Evolutionary conservation across 2,329 filamentous ascomycete genomes (phyloP), one percentile per base, ranked within the genome.

Genomic region (Catunica adiposa): DNA sequence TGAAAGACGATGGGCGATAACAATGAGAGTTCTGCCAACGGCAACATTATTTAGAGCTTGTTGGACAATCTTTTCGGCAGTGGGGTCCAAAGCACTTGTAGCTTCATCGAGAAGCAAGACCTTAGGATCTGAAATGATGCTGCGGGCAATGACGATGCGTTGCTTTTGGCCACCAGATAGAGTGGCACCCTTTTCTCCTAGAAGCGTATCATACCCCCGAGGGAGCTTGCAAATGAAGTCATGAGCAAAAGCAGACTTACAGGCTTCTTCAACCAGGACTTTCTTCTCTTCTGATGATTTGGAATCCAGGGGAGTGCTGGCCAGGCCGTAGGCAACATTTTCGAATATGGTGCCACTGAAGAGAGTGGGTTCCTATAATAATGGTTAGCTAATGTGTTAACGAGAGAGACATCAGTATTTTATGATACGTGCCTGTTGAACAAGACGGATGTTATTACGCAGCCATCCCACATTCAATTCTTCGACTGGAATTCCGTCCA

Each of bases 91-190:
- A 1, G 82, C 79, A 51, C 76, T 81, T 0, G 83, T 86, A 1
- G 82, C 82, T 64, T 86, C 82, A 60, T 86, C 83, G 9, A 61
- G 31, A 8, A 97, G 83, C 5, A 97, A 71, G 0, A 97, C 76
- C 0, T 86, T 79, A 0, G 89, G 80, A 63, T 96, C 78, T 53
- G 89, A 75, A 4, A 97, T 68, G 42, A 78, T 77, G 1, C 89
- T 86, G 60, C 89, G 76, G 1, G 89, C 89, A 34, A 97, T 73
- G 0, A 86, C 85, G 51, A 96, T 71, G 54, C 87, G 76, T 66
- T 96, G 89, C 58, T 76, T 82, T 67, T 97, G 88, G 0, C 90
- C 90, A 7, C 89, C 89, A 60, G 88, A 94, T 42, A 96, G 70
- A 34, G 77, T 77, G 0, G 84, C 86, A n/a, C 80, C 79, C 15